Percentiles rank a stretch among this genome's conserved stretches.
Evolutionary conservation across 257 asterid genomes (phyloP).

Genomic region (Orobanche coerulescens): DNA sequence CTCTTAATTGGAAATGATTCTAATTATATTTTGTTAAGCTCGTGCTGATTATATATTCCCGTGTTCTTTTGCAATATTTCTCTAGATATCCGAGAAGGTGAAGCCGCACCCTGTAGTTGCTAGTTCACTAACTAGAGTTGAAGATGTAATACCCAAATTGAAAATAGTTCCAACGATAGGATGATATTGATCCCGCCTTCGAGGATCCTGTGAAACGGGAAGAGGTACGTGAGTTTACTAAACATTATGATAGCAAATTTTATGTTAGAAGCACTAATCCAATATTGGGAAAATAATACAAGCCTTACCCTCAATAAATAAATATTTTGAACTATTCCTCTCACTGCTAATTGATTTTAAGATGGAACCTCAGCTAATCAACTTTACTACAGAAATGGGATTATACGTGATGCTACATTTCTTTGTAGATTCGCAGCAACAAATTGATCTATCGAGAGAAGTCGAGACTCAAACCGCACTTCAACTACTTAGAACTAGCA

Average conservation of each 20-base stretch:
- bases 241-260: background rate
- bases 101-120: conserved; percentile 84
- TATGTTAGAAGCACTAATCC: no score
- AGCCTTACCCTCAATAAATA: no score
- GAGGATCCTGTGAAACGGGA: conserved; percentile 75
- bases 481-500: conserved; percentile 93
- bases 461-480: conserved; percentile 84
- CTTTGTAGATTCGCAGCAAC: conserved; percentile 59
- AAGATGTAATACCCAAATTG: conserved; percentile 82
- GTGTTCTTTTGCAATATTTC: background rate
- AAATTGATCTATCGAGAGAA: conserved; percentile 76
- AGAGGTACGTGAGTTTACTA: conserved; percentile 31
- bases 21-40: no score
- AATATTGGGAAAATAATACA: no score
- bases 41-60: background rate
- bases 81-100: conserved; percentile 87
- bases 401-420: background rate
- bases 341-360: no score
- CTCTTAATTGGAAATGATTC: no score
- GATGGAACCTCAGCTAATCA: no score
- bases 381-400: background rate
- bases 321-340: no score
- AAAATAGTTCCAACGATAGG: conserved; percentile 84
- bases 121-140: conserved; percentile 59
- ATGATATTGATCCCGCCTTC: conserved; percentile 82